phyloP scores from a whole-genome alignment of 805 yeast genomes.

The Starmerella etchellsii region DNA sequence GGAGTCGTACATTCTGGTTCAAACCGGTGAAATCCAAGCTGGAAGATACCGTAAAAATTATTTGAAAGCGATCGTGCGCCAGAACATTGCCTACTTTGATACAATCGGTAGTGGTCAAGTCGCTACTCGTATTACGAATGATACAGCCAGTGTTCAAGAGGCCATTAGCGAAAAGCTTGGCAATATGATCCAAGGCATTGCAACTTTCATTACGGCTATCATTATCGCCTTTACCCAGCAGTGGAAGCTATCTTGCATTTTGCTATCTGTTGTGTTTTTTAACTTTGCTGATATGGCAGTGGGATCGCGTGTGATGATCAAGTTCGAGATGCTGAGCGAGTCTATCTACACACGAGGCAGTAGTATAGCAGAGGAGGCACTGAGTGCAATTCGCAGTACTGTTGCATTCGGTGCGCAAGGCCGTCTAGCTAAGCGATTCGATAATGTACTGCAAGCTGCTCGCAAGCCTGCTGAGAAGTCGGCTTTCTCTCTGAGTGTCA shows the following conservation, averaged over 20 bases:
- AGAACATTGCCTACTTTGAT: slow-evolving; percentile 33
- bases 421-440: slow-evolving; percentile 26
- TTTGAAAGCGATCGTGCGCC: slow-evolving; percentile 29
- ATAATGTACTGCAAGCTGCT: slow-evolving; percentile 23
- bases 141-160: slow-evolving; percentile 32
- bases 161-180: slow-evolving; percentile 34
- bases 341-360: slow-evolving; percentile 26
- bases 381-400: slow-evolving; percentile 32
- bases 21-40: slow-evolving; percentile 32
- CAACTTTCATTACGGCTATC: slow-evolving; percentile 31
- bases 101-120: slow-evolving; percentile 33
- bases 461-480: slow-evolving; percentile 21
- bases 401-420: slow-evolving; percentile 33
- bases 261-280: slow-evolving; percentile 27
- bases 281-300: slow-evolving; percentile 24
- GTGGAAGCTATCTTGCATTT: slow-evolving; percentile 28
- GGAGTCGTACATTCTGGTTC: slow-evolving; percentile 29
- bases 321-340: slow-evolving; percentile 20
- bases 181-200: slow-evolving; percentile 29
- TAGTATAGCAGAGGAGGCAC: slow-evolving; percentile 32
- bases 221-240: slow-evolving; percentile 28
- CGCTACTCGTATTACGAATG: slow-evolving; percentile 33
- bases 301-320: slow-evolving; percentile 26
- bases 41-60: slow-evolving; percentile 30
- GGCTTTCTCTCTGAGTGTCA: slow-evolving; percentile 24